Evolutionary conservation across 805 yeast genomes (phyloP).

Genomic region (Cyberlindnera bimundalis): DNA sequence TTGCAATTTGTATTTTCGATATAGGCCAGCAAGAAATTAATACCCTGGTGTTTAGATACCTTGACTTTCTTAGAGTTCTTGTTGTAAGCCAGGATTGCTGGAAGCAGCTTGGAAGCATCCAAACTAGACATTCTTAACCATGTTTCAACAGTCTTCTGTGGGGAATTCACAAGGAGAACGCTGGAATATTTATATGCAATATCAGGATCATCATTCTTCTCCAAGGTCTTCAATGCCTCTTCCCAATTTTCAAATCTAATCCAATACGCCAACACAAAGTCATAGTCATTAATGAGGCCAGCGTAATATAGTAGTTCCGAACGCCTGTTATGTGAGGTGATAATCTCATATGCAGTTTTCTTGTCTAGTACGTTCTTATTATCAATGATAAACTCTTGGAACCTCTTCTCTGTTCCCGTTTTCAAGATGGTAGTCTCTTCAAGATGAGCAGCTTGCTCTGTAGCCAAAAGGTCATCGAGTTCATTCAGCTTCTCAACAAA

Average conservation of each 20-base stretch:
- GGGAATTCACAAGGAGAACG: constrained; percentile 61
- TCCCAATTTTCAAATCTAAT: constrained; percentile 69
- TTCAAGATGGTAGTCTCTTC: constrained; percentile 26
- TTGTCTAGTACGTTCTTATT: constrained; percentile 54
- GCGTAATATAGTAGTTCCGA: constrained; percentile 67
- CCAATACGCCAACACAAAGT: constrained; percentile 66
- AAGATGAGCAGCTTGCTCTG: constrained; percentile 26
- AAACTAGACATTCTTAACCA: constrained; percentile 65
- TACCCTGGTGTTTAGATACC: constrained; percentile 54
- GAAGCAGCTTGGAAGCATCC: constrained; percentile 63
- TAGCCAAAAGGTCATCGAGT: constrained; percentile 31
- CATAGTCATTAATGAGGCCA: constrained; percentile 60
- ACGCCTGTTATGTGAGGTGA: constrained; percentile 61
- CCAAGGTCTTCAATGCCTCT: constrained; percentile 59
- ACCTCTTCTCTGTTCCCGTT: constrained; percentile 29
- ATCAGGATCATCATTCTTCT: constrained; percentile 43
- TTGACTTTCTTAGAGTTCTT: constrained; percentile 40
- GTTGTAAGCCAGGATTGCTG: constrained; percentile 71
- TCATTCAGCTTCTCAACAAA: constrained; percentile 32
- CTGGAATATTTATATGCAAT: constrained; percentile 67
- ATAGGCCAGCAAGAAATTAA: constrained; percentile 58
- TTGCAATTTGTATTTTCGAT: constrained; percentile 42
- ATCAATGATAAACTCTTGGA: constrained; percentile 47
- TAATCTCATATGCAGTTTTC: constrained; percentile 66
- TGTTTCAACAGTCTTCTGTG: constrained; percentile 66